Evolutionary conservation across 208 protist genomes (phyloP).

Genomic region (Herpetomonas tarakana): DNA sequence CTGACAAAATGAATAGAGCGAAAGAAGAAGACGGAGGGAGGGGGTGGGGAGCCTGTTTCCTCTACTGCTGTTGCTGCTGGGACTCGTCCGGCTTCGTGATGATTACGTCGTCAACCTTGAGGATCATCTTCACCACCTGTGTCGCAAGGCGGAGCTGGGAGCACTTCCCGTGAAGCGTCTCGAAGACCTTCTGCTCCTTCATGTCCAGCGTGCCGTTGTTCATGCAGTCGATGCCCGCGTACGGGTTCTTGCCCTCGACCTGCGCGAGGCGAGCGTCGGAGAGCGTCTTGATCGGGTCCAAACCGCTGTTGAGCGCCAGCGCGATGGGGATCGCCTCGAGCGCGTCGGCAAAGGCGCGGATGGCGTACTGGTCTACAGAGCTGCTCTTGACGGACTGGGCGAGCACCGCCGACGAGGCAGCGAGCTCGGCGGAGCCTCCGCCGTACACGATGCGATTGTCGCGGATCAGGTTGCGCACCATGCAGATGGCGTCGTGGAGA

Average conservation of each 20-base stretch:
- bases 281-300: slow-evolving; percentile 96
- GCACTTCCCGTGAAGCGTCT: slow-evolving; percentile 98
- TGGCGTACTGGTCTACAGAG: slow-evolving; percentile 98
- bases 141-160: slow-evolving; percentile 99
- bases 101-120: slow-evolving; percentile 99
- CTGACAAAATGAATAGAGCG: too few relatives aligned
- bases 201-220: slow-evolving; percentile 95
- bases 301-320: slow-evolving; percentile 98
- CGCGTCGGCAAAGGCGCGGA: slow-evolving; percentile 99
- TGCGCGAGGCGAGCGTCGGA: slow-evolving; percentile 96
- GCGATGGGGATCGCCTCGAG: slow-evolving; percentile 99
- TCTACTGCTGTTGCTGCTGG: slow-evolving; percentile 35
- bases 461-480: slow-evolving; percentile 99
- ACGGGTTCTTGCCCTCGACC: slow-evolving; percentile 93
- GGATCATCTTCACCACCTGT: slow-evolving; percentile 99
- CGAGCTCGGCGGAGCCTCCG: slow-evolving; percentile 99
- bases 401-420: slow-evolving; percentile 94
- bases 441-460: slow-evolving; percentile 99
- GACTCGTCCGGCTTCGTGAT: slow-evolving; percentile 80
- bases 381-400: slow-evolving; percentile 91
- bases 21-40: too few relatives aligned
- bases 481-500: slow-evolving; percentile 99
- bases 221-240: slow-evolving; percentile 98
- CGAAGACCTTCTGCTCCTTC: slow-evolving; percentile 98
- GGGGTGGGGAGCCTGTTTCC: too few relatives aligned